A percentile compares a stretch with the other conserved stretches of the same genome.
Conservation (phyloP, 805 yeast species). For the Ogataea degrootiae region DNA sequence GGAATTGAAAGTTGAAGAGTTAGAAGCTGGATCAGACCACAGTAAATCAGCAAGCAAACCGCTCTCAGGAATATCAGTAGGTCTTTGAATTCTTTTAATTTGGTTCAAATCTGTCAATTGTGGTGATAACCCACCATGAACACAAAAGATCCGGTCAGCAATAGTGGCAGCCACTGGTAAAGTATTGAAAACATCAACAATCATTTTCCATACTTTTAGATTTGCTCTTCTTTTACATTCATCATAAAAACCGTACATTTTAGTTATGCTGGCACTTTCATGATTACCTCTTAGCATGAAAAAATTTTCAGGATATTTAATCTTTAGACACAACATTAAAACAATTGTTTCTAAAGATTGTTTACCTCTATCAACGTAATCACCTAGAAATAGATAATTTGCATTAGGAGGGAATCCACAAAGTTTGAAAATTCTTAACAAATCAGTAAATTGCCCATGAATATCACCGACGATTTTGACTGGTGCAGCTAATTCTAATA, state of each 20-base stretch:
- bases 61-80: slow-evolving; percentile 79
- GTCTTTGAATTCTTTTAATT: slow-evolving; percentile 67
- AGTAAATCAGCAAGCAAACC: slow-evolving; percentile 73
- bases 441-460: slow-evolving; percentile 61
- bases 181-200: slow-evolving; percentile 54
- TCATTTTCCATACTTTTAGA: slow-evolving; percentile 44
- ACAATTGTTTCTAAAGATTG: slow-evolving; percentile 53
- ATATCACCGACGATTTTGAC: slow-evolving; percentile 83
- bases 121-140: slow-evolving; percentile 75
- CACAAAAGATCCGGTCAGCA: slow-evolving; percentile 53
- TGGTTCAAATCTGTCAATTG: slow-evolving; percentile 59
- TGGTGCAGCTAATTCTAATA: slow-evolving; percentile 66
- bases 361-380: slow-evolving; percentile 56
- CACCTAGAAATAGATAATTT: slow-evolving; percentile 53
- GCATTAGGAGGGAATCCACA: slow-evolving; percentile 58
- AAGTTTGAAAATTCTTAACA: slow-evolving; percentile 49
- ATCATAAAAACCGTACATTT: slow-evolving; percentile 57
- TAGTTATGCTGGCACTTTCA: slow-evolving; percentile 54
- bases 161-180: slow-evolving; percentile 60
- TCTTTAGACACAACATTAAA: slow-evolving; percentile 47
- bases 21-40: slow-evolving; percentile 78
- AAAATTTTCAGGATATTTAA: slow-evolving; percentile 56
- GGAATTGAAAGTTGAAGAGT: slow-evolving; percentile 19
- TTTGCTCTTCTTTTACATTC: slow-evolving; percentile 53
- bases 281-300: slow-evolving; percentile 59